Base-by-base conservation (phyloP, 345 rosid species). In the Dimocarpus longan region DNA sequence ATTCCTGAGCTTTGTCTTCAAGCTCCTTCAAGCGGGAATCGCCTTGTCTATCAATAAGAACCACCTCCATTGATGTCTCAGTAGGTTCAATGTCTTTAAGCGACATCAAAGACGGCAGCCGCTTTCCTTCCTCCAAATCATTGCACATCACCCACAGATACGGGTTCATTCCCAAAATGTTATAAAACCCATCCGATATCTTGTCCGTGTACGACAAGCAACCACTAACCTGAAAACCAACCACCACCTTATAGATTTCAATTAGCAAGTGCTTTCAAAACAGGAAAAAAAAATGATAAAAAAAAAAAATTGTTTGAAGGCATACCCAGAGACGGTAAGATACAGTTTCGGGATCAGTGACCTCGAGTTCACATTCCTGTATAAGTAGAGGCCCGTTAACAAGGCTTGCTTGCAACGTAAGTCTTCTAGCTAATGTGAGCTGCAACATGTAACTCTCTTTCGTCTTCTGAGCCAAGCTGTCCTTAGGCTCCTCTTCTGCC, bases 111-210 rank as follows among this genome's bases (percentile, higher is more conserved):
- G 96, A 80, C 37, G 99, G 99, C 78, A 90, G 77, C 69, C 81
- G 85, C 60, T 70, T 84, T 59, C 95, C 99, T 79, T 92, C 95
- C 70, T 89, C 91, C 0, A 77, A 67, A 40, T 89, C 86, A 75
- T 93, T 95, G 90, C 99, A 92, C 96, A 91, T 93, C 43, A 88
- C 80, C 99, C 99, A 95, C n/a, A 95, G 84, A 84, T 90, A 83
- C 6, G 98, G 98, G 82, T 92, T 94, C 95, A 95, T 93, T 76
- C 99, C 99, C 82, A 95, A 71, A 72, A 95, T 93, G 83, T 91
- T 89, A 83, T 95, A 93, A 83, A 95, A 95, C 18, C 99, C 99
- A 86, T 95, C 96, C 13, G 96, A 82, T 69, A 95, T 95, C 79
- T 91, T 91, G 84, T 95, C 97, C 63, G 72, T 80, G 80, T 93